These are phyloP conservation scores for Rhodamnia argentea DNA, from an alignment of 345 rosid species.

Conservation along the genomic window DNA sequence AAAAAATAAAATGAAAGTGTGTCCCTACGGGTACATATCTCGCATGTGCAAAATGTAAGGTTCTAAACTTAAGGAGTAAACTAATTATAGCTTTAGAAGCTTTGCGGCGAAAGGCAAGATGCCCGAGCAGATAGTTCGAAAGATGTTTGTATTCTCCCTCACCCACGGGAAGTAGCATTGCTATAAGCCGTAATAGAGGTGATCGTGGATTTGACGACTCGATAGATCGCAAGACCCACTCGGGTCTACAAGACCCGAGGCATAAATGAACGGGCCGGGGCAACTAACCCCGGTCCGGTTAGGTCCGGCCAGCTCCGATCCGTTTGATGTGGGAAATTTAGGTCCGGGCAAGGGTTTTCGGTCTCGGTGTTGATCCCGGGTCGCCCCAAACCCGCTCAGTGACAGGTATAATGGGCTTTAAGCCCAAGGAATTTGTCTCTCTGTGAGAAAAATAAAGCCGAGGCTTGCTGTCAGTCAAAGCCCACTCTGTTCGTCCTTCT, in stretches of 20 bases:
- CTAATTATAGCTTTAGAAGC: not conserved
- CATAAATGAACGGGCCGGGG: not conserved
- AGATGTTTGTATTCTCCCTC: not conserved
- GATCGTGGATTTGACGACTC: not conserved
- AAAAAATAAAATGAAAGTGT: not conserved
- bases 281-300: not conserved
- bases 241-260: not conserved
- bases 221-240: not conserved
- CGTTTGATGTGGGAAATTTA: not conserved
- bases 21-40: not conserved
- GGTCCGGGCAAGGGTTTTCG: not conserved
- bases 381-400: not conserved
- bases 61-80: not conserved
- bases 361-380: not conserved
- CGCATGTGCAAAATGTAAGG: not conserved
- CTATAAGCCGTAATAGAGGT: not conserved
- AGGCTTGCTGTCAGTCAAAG: not conserved
- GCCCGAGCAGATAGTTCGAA: not conserved
- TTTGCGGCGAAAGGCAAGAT: fast-evolving
- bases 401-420: not conserved
- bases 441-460: not conserved
- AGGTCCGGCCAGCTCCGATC: not conserved
- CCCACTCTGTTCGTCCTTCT: not conserved
- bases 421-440: not conserved
- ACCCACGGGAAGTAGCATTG: fast-evolving